These are phyloP conservation scores for Byssothecium circinans DNA, from an alignment of 2,329 filamentous ascomycete genomes.

Conservation along the genomic window DNA sequence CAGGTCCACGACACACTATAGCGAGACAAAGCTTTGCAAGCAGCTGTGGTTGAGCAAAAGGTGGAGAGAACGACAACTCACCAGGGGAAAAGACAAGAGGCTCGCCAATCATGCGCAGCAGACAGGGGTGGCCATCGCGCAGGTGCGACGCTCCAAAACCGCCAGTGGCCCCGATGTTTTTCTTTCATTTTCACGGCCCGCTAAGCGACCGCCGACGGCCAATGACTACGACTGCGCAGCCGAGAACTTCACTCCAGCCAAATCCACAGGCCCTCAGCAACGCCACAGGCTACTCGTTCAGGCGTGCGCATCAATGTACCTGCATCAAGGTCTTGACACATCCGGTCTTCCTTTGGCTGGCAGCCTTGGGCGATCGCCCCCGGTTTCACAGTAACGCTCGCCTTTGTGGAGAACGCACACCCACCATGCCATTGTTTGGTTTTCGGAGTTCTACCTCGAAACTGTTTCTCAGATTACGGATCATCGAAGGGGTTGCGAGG, in stretches of 20 bases:
- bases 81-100: constrained; percentile 12
- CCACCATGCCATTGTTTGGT: constrained; percentile 29
- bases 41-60: constrained; percentile 18
- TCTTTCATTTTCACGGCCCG: constrained; percentile 19
- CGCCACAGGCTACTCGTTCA: constrained; percentile 18
- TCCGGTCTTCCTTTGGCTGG: constrained; percentile 33
- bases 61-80: constrained; percentile 15
- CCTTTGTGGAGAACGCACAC: constrained; percentile 25
- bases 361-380: constrained; percentile 24
- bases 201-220: constrained; percentile 31
- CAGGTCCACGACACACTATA: constrained; percentile 3
- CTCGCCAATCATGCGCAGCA: constrained; percentile 29
- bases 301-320: constrained; percentile 31
- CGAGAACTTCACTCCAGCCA: constrained; percentile 32
- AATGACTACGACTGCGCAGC: constrained; percentile 24
- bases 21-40: constrained; percentile 20
- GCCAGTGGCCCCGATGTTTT: constrained; percentile 24
- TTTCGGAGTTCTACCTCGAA: constrained; percentile 25
- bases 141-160: constrained; percentile 38
- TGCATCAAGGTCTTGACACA: constrained; percentile 21
- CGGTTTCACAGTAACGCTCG: constrained; percentile 37
- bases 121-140: constrained; percentile 17
- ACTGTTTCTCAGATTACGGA: constrained; percentile 36
- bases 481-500: constrained; percentile 13
- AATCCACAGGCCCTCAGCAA: constrained; percentile 17